Evolutionary conservation across 2,329 filamentous ascomycete genomes (phyloP).

Genomic region (Metarhizium robertsii): DNA sequence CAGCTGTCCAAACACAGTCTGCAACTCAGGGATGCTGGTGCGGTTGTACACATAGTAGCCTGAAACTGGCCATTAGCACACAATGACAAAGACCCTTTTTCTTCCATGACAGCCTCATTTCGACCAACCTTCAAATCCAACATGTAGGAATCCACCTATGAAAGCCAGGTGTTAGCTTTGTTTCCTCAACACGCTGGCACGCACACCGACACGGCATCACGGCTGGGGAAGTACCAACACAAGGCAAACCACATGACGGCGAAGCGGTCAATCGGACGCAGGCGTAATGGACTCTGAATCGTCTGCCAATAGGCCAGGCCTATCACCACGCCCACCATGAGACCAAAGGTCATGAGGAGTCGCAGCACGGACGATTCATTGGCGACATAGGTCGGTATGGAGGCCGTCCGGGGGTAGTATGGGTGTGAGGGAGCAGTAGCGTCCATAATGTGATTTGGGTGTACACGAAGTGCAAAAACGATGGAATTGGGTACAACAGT

Average conservation of each 20-base stretch:
- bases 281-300: slow-evolving; percentile 9
- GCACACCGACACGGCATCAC: background rate
- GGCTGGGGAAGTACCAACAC: slow-evolving; percentile 30
- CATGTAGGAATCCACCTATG: slow-evolving; percentile 59
- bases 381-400: slow-evolving; percentile 34
- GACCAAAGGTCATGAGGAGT: slow-evolving; percentile 27
- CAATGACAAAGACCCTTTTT: background rate
- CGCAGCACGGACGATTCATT: slow-evolving; percentile 31
- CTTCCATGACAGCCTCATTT: background rate
- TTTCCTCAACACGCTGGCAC: background rate
- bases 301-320: slow-evolving; percentile 18
- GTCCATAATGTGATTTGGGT: background rate
- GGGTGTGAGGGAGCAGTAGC: slow-evolving; percentile 27
- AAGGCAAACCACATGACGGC: slow-evolving; percentile 45
- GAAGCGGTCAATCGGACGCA: slow-evolving; percentile 27
- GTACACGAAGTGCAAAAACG: background rate
- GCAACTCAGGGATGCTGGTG: slow-evolving; percentile 51
- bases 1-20: slow-evolving; percentile 70
- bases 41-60: slow-evolving; percentile 72
- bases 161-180: background rate
- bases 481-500: background rate
- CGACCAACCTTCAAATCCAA: slow-evolving; percentile 64
- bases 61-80: slow-evolving; percentile 14
- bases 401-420: slow-evolving; percentile 37
- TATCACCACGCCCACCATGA: slow-evolving; percentile 27